phyloP scores from a whole-genome alignment of 2,329 filamentous ascomycete species.

The Venturia carpophila region DNA sequence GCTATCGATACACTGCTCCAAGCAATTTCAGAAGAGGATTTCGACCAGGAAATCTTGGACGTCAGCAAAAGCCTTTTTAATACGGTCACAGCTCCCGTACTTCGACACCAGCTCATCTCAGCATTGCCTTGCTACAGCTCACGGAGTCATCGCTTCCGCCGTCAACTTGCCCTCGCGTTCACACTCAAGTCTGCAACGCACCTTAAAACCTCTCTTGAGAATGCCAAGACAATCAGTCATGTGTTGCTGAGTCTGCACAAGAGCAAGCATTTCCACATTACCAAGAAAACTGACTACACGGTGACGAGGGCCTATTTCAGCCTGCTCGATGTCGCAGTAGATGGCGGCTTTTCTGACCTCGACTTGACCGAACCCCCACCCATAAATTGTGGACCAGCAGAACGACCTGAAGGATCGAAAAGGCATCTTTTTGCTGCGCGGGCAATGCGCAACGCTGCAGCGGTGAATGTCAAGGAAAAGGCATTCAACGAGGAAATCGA shows the following conservation, averaged over 20 bases:
- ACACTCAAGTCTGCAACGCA: slow-evolving; percentile 39
- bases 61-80: slow-evolving; percentile 36
- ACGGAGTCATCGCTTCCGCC: slow-evolving; percentile 52
- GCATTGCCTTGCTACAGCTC: slow-evolving; percentile 49
- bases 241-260: slow-evolving; percentile 27
- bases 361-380: slow-evolving; percentile 25
- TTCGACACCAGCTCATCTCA: slow-evolving; percentile 52
- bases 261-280: slow-evolving; percentile 45
- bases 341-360: slow-evolving; percentile 46
- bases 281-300: slow-evolving; percentile 55
- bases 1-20: slow-evolving; percentile 25
- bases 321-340: slow-evolving; percentile 68
- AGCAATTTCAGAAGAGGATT: slow-evolving; percentile 23
- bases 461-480: slow-evolving; percentile 30
- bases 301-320: slow-evolving; percentile 57
- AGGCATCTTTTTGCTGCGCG: not conserved
- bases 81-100: slow-evolving; percentile 27
- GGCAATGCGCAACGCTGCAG: not conserved
- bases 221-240: slow-evolving; percentile 21
- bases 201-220: slow-evolving; percentile 21
- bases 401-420: slow-evolving; percentile 1
- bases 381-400: slow-evolving; percentile 16
- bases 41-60: slow-evolving; percentile 25
- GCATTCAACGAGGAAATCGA: slow-evolving; percentile 68
- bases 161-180: slow-evolving; percentile 57